phyloP scores from a whole-genome alignment of 768 basidiomycete genomes.

The Xerocomus spinulosus region DNA sequence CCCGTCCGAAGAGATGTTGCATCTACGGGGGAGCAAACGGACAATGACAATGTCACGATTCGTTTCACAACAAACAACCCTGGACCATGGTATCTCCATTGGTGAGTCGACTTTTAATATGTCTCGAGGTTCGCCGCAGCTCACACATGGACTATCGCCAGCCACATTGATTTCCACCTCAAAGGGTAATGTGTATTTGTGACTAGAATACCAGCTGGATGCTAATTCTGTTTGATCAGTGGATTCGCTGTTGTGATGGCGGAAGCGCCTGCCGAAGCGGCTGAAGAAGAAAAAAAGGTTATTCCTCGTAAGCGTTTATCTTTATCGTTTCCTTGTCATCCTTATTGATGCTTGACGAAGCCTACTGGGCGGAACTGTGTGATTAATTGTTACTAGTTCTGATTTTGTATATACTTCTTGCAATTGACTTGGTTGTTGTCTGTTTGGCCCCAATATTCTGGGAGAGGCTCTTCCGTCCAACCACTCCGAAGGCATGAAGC shows the following conservation, averaged over 20 bases:
- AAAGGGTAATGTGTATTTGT: constrained; percentile 9
- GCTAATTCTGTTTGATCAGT: constrained; percentile 4
- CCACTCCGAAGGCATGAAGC: too few relatives aligned
- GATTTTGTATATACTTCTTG: neutral
- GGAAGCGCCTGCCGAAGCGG: constrained; percentile 12
- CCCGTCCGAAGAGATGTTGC: constrained; percentile 52
- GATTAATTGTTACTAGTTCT: too few relatives aligned
- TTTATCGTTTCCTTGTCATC: neutral
- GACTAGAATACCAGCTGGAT: neutral
- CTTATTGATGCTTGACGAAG: neutral
- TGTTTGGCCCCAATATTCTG: neutral
- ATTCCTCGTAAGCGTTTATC: constrained; percentile 15
- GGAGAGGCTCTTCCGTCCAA: neutral
- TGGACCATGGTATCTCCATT: constrained; percentile 20
- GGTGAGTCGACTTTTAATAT: constrained; percentile 7
- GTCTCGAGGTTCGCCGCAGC: too few relatives aligned
- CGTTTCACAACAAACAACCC: constrained; percentile 65
- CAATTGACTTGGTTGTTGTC: neutral
- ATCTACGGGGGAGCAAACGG: constrained; percentile 21
- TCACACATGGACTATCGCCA: neutral
- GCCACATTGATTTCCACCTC: constrained; percentile 23
- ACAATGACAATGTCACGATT: constrained; percentile 42
- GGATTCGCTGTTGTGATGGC: constrained; percentile 30
- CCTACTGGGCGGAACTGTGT: too few relatives aligned
- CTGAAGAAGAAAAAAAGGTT: constrained; percentile 3